Percentiles rank a stretch among this genome's conserved stretches.
Evolutionary conservation across 331 rosid genomes (phyloP).

Genomic region (Acacia pycnantha): DNA sequence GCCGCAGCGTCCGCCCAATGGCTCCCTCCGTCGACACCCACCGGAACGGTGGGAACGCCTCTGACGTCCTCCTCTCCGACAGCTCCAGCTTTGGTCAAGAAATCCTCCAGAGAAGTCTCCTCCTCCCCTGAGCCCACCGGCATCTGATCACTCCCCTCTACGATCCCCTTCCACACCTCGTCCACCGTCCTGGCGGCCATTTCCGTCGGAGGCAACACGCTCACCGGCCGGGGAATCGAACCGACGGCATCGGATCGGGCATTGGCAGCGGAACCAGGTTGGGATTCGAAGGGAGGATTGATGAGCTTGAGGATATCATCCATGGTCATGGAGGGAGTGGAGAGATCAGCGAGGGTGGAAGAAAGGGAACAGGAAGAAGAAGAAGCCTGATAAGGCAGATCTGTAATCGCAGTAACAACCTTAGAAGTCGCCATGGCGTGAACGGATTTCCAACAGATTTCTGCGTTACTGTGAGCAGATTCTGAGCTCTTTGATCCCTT

Average conservation of each 20-base stretch:
- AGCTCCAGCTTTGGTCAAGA: not conserved
- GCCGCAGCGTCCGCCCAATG: not conserved
- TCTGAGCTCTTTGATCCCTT: not conserved
- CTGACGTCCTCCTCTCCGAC: not conserved
- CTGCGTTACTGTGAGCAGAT: not conserved
- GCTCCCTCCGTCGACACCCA: not conserved
- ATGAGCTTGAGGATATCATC: slow-evolving; percentile 61
- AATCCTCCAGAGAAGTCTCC: not conserved
- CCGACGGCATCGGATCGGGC: not conserved
- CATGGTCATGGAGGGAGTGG: slow-evolving; percentile 38
- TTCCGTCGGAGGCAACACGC: not conserved
- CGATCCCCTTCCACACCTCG: not conserved
- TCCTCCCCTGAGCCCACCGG: not conserved
- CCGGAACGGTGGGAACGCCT: not conserved
- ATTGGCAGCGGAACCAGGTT: not conserved
- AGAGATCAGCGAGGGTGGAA: not conserved
- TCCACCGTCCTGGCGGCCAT: not conserved
- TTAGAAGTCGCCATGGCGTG: slow-evolving; percentile 52
- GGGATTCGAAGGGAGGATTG: slow-evolving; percentile 29
- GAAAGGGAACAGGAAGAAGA: slow-evolving; percentile 2
- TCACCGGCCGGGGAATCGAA: not conserved
- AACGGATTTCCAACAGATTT: not conserved
- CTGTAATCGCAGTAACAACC: slow-evolving; percentile 55
- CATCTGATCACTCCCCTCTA: not conserved
- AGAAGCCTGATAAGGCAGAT: slow-evolving; percentile 64